Conservation (phyloP, 306 rosid genomes). For the cucumber (Cucumis sativus) region DNA sequence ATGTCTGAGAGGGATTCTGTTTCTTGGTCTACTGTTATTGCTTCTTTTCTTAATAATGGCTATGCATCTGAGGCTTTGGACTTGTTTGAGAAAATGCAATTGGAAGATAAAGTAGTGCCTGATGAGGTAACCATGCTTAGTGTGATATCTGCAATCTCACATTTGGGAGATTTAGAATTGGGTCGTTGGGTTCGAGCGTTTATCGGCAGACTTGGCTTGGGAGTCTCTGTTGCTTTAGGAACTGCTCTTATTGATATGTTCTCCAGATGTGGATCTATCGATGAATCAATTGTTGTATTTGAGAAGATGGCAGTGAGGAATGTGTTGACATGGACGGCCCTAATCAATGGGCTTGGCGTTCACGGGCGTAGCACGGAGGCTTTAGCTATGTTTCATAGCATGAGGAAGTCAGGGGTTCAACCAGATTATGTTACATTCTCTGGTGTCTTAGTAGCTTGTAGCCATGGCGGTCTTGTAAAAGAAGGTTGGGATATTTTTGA, state of each 20-base stretch:
- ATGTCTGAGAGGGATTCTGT: slow-evolving; percentile 33
- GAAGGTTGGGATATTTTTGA: slow-evolving; percentile 32
- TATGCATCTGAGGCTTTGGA: slow-evolving; percentile 23
- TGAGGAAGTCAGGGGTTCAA: slow-evolving; percentile 31
- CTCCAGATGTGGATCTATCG: slow-evolving; percentile 45
- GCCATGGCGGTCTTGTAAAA: slow-evolving; percentile 48
- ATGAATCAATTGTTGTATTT: slow-evolving; percentile 33
- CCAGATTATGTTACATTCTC: slow-evolving; percentile 30
- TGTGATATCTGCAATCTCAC: slow-evolving; percentile 37
- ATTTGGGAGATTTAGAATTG: slow-evolving; percentile 42
- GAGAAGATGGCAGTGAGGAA: slow-evolving; percentile 35
- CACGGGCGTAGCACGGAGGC: slow-evolving; percentile 45
- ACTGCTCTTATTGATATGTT: slow-evolving; percentile 52
- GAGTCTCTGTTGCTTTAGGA: slow-evolving; percentile 31
- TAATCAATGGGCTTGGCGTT: slow-evolving; percentile 39
- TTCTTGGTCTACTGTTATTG: slow-evolving; percentile 47
- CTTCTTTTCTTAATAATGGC: slow-evolving; percentile 27
- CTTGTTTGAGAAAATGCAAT: slow-evolving; percentile 41
- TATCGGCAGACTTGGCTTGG: slow-evolving; percentile 16
- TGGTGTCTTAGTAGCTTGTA: slow-evolving; percentile 47
- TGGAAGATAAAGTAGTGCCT: slow-evolving; percentile 11
- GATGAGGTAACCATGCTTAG: slow-evolving; percentile 39
- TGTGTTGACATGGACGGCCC: slow-evolving; percentile 37
- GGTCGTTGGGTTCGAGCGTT: slow-evolving; percentile 38
- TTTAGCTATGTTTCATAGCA: slow-evolving; percentile 22